Evolutionary conservation across 2,329 filamentous ascomycete genomes (phyloP).

Genomic region (Cyclaneusma minus): DNA sequence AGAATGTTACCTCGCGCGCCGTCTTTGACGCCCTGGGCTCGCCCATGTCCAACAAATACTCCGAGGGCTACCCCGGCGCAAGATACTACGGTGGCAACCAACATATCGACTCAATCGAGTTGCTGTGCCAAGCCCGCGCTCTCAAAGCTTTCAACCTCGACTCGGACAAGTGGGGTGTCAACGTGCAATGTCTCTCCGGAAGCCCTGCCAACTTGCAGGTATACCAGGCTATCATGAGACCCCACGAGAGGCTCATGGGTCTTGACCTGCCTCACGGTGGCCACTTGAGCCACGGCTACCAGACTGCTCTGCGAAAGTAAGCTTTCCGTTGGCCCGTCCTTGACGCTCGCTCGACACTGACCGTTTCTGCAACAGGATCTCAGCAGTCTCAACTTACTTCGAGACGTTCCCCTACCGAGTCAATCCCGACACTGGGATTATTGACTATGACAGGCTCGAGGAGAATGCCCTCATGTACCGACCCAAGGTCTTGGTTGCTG

Average conservation of each 20-base stretch:
- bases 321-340: slow-evolving; percentile 10
- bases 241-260: slow-evolving; percentile 93
- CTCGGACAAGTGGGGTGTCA: slow-evolving; percentile 89
- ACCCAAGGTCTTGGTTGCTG: slow-evolving; percentile 89
- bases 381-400: slow-evolving; percentile 95
- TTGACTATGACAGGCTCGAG: slow-evolving; percentile 89
- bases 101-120: slow-evolving; percentile 93
- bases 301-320: slow-evolving; percentile 83
- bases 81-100: slow-evolving; percentile 99
- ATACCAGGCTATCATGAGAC: slow-evolving; percentile 93
- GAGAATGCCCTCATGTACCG: slow-evolving; percentile 85
- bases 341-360: slow-evolving; percentile 7
- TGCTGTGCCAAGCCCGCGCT: slow-evolving; percentile 86
- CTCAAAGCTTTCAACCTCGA: slow-evolving; percentile 83
- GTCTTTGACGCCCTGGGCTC: slow-evolving; percentile 95
- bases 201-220: slow-evolving; percentile 95
- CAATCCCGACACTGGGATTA: slow-evolving; percentile 78
- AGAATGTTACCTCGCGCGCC: slow-evolving; percentile 97
- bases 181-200: slow-evolving; percentile 87
- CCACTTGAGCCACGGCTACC: slow-evolving; percentile 93
- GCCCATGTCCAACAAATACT: slow-evolving; percentile 98
- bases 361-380: too few species aligned
- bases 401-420: slow-evolving; percentile 97
- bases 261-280: slow-evolving; percentile 93
- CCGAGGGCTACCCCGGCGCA: slow-evolving; percentile 92